phyloP scores from a whole-genome alignment of 225 moss, liverwort and hornwort species.

The Thuidium tamariscinum region DNA sequence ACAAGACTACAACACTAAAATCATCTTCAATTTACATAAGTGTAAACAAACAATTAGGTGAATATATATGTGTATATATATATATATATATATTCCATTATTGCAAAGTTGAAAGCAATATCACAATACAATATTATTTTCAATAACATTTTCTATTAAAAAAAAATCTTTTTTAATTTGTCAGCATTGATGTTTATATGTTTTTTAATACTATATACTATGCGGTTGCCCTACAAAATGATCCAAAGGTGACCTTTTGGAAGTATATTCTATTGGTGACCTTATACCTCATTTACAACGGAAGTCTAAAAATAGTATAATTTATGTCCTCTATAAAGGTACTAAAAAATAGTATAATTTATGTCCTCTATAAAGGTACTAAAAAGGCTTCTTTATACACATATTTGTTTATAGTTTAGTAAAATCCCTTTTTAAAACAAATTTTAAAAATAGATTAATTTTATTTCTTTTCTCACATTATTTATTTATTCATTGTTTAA shows the following conservation, averaged over 20 bases:
- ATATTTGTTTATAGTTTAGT: neutral
- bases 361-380: neutral
- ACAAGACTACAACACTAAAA: no score
- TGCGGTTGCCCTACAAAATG: neutral
- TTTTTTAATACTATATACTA: no score
- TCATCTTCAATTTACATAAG: no score
- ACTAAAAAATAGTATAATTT: no score
- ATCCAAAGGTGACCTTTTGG: neutral
- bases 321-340: neutral
- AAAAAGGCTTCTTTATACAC: neutral
- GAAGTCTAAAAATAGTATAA: neutral
- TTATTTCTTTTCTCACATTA: fast-evolving
- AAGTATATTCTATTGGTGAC: neutral
- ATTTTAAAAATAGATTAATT: neutral
- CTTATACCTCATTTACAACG: neutral
- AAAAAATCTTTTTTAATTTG: neutral
- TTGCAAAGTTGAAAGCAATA: no score
- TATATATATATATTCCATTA: no score
- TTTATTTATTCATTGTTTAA: neutral
- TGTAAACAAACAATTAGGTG: no score
- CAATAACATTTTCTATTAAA: neutral
- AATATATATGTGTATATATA: no score
- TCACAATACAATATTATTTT: no score
- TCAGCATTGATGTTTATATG: neutral
- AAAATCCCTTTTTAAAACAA: neutral